A percentile compares a stretch with the other conserved stretches of the same genome.
Conservation (phyloP, 1,139 yeast species). For the Eremothecium sinecaudum region DNA sequence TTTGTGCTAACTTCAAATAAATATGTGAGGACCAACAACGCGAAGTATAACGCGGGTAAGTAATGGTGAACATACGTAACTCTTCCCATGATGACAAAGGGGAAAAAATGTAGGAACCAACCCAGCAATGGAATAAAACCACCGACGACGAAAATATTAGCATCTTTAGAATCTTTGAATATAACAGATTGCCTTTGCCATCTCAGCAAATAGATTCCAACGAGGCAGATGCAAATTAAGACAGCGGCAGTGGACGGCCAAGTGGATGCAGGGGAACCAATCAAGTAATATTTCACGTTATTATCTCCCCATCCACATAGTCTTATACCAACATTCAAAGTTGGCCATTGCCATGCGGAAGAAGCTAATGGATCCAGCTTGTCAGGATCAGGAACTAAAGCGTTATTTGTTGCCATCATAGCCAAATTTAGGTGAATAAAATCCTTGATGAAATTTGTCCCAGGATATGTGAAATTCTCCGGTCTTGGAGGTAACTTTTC, state of each 20-base stretch:
- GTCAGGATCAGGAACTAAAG: slow-evolving; percentile 84
- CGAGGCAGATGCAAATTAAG: slow-evolving; percentile 47
- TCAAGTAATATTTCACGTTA: slow-evolving; percentile 70
- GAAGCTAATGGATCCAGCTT: slow-evolving; percentile 90
- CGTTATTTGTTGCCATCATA: slow-evolving; percentile 98
- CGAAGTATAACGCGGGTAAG: slow-evolving; percentile 92
- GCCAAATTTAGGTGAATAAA: slow-evolving; percentile 90
- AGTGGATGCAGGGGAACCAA: slow-evolving; percentile 90
- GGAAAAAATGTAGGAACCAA: slow-evolving; percentile 88
- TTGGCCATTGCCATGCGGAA: slow-evolving; percentile 97
- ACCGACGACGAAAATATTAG: slow-evolving; percentile 53
- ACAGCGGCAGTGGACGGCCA: slow-evolving; percentile 82
- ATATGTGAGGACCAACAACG: slow-evolving; percentile 73
- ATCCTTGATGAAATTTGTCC: slow-evolving; percentile 75
- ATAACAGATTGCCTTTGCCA: slow-evolving; percentile 90
- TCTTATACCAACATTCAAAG: slow-evolving; percentile 82
- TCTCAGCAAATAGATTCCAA: slow-evolving; percentile 56
- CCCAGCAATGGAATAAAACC: slow-evolving; percentile 88
- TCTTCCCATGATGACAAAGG: slow-evolving; percentile 91
- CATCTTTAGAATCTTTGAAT: slow-evolving; percentile 36
- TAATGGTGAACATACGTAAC: slow-evolving; percentile 97
- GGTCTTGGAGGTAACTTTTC: slow-evolving; percentile 63
- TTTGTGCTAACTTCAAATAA: slow-evolving; percentile 56
- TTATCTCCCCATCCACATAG: slow-evolving; percentile 91
- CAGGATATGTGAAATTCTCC: slow-evolving; percentile 67